These are phyloP conservation scores for Backusella parvicylindrica DNA, from an alignment of 192 early-diverging fungal species.

Conservation along the genomic window DNA sequence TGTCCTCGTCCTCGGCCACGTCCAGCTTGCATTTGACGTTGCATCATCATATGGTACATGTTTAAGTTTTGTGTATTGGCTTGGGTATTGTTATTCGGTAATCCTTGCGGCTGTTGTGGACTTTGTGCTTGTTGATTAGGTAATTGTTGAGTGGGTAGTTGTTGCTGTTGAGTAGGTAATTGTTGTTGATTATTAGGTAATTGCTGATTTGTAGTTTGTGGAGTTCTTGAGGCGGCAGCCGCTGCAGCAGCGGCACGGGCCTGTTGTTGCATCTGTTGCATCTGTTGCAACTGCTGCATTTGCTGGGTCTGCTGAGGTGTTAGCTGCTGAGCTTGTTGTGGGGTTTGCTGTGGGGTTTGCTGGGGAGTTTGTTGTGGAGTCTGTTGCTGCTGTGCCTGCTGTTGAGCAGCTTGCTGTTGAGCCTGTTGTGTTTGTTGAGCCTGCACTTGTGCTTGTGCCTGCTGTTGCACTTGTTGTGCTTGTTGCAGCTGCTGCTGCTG, in stretches of 20 bases:
- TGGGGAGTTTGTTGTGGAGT: not conserved
- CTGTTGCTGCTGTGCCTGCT: not conserved
- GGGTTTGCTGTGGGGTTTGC: not conserved
- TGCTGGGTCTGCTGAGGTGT: not conserved
- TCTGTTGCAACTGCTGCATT: constrained; percentile 4
- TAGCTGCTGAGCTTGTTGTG: not conserved
- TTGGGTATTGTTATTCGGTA: not conserved
- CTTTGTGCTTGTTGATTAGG: not conserved
- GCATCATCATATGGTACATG: constrained; percentile 12
- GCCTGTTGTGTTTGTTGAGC: not conserved
- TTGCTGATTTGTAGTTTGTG: not conserved
- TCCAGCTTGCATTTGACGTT: constrained; percentile 9
- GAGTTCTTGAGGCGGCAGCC: not conserved
- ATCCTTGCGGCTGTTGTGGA: not conserved
- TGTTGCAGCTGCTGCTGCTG: not conserved
- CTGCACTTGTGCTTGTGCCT: not conserved
- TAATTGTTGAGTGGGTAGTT: not conserved
- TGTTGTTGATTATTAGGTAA: not conserved
- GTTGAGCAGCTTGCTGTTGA: not conserved
- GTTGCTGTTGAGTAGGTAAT: not conserved
- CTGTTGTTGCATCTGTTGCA: not conserved
- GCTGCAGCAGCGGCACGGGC: not conserved
- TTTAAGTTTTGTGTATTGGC: not conserved
- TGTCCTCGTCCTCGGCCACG: constrained; percentile 23
- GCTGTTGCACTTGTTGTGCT: not conserved